Conservation (phyloP, 1,284 basidiomycete genomes). For the Cerioporus squamosus region DNA sequence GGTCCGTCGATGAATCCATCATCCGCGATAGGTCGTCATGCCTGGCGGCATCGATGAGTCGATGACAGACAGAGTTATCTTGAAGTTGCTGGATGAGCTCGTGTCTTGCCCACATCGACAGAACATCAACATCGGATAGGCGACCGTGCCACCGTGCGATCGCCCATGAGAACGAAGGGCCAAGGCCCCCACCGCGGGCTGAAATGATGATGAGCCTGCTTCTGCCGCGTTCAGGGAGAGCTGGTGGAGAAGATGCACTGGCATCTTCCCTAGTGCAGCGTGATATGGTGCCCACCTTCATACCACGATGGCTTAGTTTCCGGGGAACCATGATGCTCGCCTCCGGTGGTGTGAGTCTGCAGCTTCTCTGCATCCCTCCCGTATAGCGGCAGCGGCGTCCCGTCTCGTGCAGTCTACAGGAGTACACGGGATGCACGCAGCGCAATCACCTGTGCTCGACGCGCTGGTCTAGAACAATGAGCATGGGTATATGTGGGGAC, state of each 20-base stretch:
- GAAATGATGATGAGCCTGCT: not conserved
- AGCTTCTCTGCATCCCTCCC: not conserved
- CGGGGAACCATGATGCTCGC: too few species aligned
- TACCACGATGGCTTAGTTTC: not conserved
- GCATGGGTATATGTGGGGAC: not conserved
- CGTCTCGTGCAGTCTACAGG: not conserved
- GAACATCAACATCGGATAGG: slow-evolving; percentile 7
- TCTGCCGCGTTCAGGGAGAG: not conserved
- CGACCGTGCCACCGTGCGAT: not conserved
- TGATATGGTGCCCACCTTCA: not conserved
- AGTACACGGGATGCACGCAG: not conserved
- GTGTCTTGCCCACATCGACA: not conserved
- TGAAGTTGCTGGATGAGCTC: not conserved
- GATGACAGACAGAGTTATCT: not conserved
- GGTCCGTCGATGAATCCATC: too few species aligned
- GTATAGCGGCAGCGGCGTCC: not conserved
- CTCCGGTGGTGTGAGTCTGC: not conserved
- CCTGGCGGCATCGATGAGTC: not conserved
- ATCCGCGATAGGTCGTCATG: not conserved
- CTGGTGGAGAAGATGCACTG: not conserved
- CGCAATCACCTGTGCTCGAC: not conserved
- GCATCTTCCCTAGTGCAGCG: too few species aligned
- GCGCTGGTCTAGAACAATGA: not conserved
- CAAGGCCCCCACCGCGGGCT: too few species aligned
- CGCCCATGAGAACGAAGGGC: too few species aligned